Evolutionary conservation across 2,329 filamentous ascomycete species (phyloP).

Genomic region (Cladophialophora psammophila): DNA sequence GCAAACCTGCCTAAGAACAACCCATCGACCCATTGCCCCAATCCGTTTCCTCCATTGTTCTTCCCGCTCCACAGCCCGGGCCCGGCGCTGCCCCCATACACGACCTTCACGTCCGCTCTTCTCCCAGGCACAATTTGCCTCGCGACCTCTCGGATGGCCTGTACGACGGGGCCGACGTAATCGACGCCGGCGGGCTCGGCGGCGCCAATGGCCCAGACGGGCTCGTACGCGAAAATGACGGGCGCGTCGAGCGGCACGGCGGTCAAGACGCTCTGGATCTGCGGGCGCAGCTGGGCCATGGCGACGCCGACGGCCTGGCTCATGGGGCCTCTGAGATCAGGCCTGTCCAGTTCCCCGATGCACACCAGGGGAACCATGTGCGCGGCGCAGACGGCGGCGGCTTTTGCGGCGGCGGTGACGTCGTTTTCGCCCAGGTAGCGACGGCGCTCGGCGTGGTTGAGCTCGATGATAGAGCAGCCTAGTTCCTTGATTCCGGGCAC

Average conservation of each 20-base stretch:
- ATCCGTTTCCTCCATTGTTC: constrained; percentile 46
- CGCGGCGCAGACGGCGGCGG: constrained; percentile 70
- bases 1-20: constrained; percentile 83
- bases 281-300: constrained; percentile 69
- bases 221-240: constrained; percentile 83
- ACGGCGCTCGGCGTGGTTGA: constrained; percentile 82
- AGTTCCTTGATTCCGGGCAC: constrained; percentile 70
- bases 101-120: constrained; percentile 68
- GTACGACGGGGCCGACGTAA: constrained; percentile 75
- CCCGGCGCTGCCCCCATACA: constrained; percentile 85
- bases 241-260: constrained; percentile 69
- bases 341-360: constrained; percentile 72
- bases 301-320: constrained; percentile 61
- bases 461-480: constrained; percentile 75
- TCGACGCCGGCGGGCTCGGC: constrained; percentile 72
- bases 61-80: constrained; percentile 71
- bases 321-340: constrained; percentile 47
- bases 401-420: constrained; percentile 70
- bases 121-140: constrained; percentile 46
- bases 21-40: constrained; percentile 76
- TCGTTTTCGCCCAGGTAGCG: constrained; percentile 79
- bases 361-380: constrained; percentile 80
- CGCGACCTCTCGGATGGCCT: constrained; percentile 65
- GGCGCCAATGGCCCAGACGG: constrained; percentile 87
- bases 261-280: constrained; percentile 70